Evolutionary conservation across 495 filamentous ascomycete genomes (phyloP).

Genomic region (Talaromyces borbonicus): DNA sequence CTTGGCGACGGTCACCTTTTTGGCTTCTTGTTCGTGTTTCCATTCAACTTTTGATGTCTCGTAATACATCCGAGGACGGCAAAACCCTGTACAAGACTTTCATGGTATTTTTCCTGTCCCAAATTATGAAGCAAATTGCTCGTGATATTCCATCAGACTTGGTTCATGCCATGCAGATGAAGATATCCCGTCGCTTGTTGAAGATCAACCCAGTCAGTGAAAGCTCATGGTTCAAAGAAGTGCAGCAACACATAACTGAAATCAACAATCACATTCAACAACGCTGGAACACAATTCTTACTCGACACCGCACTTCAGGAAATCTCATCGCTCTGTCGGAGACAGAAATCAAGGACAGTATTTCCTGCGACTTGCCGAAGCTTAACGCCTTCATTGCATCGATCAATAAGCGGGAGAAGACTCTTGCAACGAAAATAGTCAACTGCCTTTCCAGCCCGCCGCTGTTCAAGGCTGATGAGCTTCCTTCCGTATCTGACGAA

Average conservation of each 20-base stretch:
- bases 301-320: neutral
- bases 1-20: conserved; percentile 47
- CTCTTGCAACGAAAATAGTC: neutral
- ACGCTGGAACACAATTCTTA: conserved; percentile 6
- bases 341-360: conserved; percentile 6
- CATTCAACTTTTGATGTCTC: conserved; percentile 26
- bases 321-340: neutral
- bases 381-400: conserved; percentile 9
- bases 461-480: neutral
- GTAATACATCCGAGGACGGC: neutral
- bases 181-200: conserved; percentile 35
- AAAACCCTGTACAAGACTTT: conserved; percentile 42
- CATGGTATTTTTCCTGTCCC: conserved; percentile 41
- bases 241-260: conserved; percentile 2
- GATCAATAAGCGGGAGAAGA: neutral
- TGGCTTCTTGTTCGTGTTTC: conserved; percentile 53
- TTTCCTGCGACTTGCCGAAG: neutral
- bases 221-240: conserved; percentile 8
- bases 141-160: conserved; percentile 18
- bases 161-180: conserved; percentile 37
- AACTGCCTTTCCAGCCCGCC: conserved; percentile 1
- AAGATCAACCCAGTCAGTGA: conserved; percentile 25
- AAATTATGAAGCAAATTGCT: conserved; percentile 24
- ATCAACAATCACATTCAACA: neutral
- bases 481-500: neutral